These are phyloP conservation scores for Striga asiatica DNA, from an alignment of 257 asterid species.

Conservation along the genomic window DNA sequence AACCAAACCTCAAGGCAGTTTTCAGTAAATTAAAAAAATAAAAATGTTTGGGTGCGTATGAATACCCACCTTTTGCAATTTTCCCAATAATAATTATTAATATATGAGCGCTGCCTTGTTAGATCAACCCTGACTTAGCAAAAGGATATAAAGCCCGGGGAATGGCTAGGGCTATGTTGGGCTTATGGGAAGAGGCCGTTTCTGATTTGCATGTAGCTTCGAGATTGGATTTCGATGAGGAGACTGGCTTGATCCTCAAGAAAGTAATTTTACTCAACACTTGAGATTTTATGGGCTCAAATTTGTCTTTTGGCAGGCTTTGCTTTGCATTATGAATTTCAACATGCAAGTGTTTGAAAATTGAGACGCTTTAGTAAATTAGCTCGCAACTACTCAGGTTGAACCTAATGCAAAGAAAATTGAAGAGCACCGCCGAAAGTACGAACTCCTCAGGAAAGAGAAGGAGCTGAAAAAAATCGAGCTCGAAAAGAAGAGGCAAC, in stretches of 20 bases:
- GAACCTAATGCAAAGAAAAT: neutral
- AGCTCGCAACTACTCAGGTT: neutral
- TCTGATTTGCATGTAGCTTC: constrained; percentile 64
- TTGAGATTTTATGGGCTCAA: neutral
- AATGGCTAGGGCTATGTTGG: constrained; percentile 66
- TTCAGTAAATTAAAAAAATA: neutral
- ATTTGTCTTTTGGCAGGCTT: too few relatives aligned
- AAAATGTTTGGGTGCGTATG: neutral
- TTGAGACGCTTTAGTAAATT: neutral
- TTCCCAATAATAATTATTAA: neutral
- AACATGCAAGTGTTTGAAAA: neutral
- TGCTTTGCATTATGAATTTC: too few relatives aligned
- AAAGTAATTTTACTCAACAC: constrained; percentile 33
- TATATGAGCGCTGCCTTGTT: constrained; percentile 3
- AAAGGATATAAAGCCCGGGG: constrained; percentile 83
- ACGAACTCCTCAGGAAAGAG: constrained; percentile 46
- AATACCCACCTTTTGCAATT: neutral
- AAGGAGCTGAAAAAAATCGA: constrained; percentile 34
- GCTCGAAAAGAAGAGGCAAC: constrained; percentile 32
- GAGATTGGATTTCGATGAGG: constrained; percentile 63
- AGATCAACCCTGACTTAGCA: constrained; percentile 81
- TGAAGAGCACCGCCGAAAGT: constrained; percentile 27
- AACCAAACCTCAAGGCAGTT: neutral
- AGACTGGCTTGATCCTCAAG: constrained; percentile 41
- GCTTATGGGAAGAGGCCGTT: constrained; percentile 82